These are phyloP conservation scores for Asclepias syriaca DNA, from an alignment of 257 asterid species.

Conservation along the genomic window DNA sequence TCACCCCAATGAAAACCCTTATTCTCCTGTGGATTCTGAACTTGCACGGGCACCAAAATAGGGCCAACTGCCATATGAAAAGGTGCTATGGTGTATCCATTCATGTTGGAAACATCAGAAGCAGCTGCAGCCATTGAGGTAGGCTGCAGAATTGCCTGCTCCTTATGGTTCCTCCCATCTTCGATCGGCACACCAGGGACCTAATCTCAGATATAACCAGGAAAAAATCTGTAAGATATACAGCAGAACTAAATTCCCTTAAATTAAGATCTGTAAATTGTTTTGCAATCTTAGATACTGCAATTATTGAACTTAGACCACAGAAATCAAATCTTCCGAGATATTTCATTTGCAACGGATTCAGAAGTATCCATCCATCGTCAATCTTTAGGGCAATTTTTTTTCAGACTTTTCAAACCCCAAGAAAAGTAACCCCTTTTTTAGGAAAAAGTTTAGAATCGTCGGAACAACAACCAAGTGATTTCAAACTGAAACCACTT, in stretches of 20 bases:
- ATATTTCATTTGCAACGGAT: neutral
- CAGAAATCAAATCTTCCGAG: neutral
- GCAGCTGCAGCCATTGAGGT: conserved; percentile 17
- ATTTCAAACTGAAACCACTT: neutral
- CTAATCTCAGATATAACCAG: conserved; percentile 25
- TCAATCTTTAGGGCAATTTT: too few species aligned
- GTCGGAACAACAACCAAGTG: neutral
- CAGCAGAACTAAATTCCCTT: neutral
- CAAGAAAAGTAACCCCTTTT: too few species aligned
- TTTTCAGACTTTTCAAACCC: too few species aligned
- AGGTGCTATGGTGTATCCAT: conserved; percentile 43
- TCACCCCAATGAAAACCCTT: conserved; percentile 22
- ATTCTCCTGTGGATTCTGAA: conserved; percentile 33
- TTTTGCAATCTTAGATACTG: neutral
- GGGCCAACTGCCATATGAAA: conserved; percentile 36
- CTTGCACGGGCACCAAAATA: conserved; percentile 42
- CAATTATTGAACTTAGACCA: neutral
- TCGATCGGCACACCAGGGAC: conserved; percentile 51
- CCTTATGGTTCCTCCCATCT: conserved; percentile 37
- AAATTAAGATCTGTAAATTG: neutral
- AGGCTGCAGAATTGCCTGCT: conserved; percentile 23
- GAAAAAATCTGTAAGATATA: neutral
- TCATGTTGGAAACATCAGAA: conserved; percentile 18
- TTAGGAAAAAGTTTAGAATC: neutral
- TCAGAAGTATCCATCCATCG: neutral